These are phyloP conservation scores for Aureobasidium lini DNA, from an alignment of 2,329 filamentous ascomycete genomes.

Conservation along the genomic window DNA sequence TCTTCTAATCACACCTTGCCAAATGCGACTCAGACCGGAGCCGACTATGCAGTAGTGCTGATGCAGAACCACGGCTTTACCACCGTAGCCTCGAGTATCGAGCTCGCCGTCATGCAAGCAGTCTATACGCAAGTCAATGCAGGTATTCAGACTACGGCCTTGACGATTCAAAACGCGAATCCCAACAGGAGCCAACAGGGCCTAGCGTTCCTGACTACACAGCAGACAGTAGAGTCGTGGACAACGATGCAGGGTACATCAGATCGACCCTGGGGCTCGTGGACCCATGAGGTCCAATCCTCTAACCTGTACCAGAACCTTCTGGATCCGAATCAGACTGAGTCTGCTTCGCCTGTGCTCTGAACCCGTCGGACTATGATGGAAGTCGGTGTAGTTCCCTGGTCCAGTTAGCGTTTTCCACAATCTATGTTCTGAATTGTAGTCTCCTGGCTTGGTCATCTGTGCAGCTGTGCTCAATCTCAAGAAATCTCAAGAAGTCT, in stretches of 20 bases:
- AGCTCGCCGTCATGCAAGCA: slow-evolving; percentile 35
- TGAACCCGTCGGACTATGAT: background rate
- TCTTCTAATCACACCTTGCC: background rate
- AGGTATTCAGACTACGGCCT: slow-evolving; percentile 33
- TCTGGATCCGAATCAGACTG: slow-evolving; percentile 7
- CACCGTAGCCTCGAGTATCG: slow-evolving; percentile 30
- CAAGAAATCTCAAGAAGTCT: too few species aligned
- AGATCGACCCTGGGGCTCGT: slow-evolving; percentile 9
- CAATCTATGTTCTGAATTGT: too few species aligned
- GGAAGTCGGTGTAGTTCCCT: too few species aligned
- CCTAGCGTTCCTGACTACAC: background rate
- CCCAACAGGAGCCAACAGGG: background rate
- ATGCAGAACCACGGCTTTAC: slow-evolving; percentile 43
- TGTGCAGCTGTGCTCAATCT: too few species aligned
- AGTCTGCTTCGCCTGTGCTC: slow-evolving; percentile 4
- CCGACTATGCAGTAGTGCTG: slow-evolving; percentile 32
- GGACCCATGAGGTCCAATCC: slow-evolving; percentile 2
- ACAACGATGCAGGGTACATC: background rate
- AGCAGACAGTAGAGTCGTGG: slow-evolving; percentile 5
- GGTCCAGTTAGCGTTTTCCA: too few species aligned
- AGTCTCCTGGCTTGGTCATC: too few species aligned
- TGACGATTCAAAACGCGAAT: slow-evolving; percentile 18
- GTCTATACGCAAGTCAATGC: slow-evolving; percentile 41
- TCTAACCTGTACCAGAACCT: slow-evolving; percentile 13
- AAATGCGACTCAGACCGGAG: background rate